phyloP scores from a whole-genome alignment of 306 rosid genomes.

The Lathyrus oleraceus region DNA sequence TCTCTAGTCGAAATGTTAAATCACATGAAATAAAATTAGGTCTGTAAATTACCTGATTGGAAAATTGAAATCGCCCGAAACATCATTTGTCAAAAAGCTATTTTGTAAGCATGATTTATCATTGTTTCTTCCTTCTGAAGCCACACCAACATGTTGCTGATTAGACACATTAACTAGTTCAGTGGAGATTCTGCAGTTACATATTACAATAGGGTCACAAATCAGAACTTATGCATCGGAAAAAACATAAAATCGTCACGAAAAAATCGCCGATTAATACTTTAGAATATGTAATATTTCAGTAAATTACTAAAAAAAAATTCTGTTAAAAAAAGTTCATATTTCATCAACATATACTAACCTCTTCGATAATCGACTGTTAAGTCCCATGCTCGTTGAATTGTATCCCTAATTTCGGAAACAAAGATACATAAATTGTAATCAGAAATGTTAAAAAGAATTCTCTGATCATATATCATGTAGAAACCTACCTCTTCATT shows the following conservation, averaged over 20 bases:
- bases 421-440: slow-evolving; percentile 25
- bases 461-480: slow-evolving; percentile 17
- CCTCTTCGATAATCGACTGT: slow-evolving; percentile 71
- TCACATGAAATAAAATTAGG: neutral
- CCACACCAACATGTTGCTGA: slow-evolving; percentile 60
- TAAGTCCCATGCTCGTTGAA: slow-evolving; percentile 60
- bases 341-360: slow-evolving; percentile 38
- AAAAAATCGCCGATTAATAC: neutral
- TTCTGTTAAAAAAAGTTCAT: neutral
- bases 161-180: slow-evolving; percentile 59
- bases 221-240: slow-evolving; percentile 8
- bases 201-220: slow-evolving; percentile 6
- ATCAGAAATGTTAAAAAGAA: slow-evolving; percentile 25
- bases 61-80: slow-evolving; percentile 51
- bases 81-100: slow-evolving; percentile 49
- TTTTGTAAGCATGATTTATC: slow-evolving; percentile 56
- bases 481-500: slow-evolving; percentile 76
- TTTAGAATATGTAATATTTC: slow-evolving; percentile 7
- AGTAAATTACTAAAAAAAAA: neutral
- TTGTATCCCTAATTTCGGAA: slow-evolving; percentile 58
- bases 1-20: neutral
- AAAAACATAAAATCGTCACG: neutral
- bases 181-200: slow-evolving; percentile 72
- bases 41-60: slow-evolving; percentile 49
- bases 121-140: slow-evolving; percentile 67